Evolutionary conservation across 1,284 basidiomycete species (phyloP), one percentile per base, ranked within the genome.

Genomic region (Exsudoporus floridanus): DNA sequence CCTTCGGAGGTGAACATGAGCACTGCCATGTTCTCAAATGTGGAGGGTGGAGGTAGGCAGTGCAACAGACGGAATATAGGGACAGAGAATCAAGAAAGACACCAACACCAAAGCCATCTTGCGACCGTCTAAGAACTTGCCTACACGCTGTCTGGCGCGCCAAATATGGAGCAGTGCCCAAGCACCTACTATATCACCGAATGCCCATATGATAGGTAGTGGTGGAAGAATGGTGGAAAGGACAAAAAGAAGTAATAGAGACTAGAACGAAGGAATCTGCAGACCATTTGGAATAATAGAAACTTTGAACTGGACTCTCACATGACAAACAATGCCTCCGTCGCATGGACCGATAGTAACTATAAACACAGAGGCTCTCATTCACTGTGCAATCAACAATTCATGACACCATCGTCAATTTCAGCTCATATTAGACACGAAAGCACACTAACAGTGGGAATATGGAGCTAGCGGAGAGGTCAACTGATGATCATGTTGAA

Each of bases 31-130:
- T 90, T 94, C 65, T 94, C 91, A 18, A 98, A 73, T 0, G 83
- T 80, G 0, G 90, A 86, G 0, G 91, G n/a, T n/a, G n/a, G n/a
- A n/a, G n/a, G n/a, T 91, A 0, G 94, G 95, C 8, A 86, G 73
- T 0, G 92, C 88, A 3, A 94, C 73, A 35, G 85, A 88, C 0
- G 93, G 84, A 1, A 92, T 75, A 43, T 95, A 4, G 6, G 90
- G 74, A 68, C 96, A 95, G 5, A 95, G 95, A 61, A 97, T 97
- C 55, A 96, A 73, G 4, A 98, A 80, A 71, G 89, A 94, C 36
- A 80, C 67, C 21, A 81, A 79, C 83, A 38, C 93, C 73, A 40
- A 87, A 68, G 13, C 66, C 69, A 60, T 87, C 82, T n/a, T n/a
- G 65, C 83, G 76, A 39, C 74, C 62, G 52, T 75, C 75, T 25